These are phyloP conservation scores for Scutellaria galericulata DNA, from an alignment of 257 asterid genomes.

Conservation along the genomic window DNA sequence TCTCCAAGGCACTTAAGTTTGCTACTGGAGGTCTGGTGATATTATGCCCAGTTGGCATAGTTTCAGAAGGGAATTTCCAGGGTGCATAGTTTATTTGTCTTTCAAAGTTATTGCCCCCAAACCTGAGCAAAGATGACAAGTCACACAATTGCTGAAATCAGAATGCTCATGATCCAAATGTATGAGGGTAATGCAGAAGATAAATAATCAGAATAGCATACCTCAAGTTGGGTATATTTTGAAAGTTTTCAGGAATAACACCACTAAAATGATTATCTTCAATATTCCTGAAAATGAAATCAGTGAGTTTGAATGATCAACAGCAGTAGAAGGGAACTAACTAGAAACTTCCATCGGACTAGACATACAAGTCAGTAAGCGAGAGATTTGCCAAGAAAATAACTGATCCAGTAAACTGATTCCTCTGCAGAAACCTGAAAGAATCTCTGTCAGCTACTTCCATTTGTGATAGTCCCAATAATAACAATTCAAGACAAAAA, in stretches of 20 bases:
- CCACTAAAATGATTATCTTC: constrained; percentile 96
- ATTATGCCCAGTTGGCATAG: constrained; percentile 55
- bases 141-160: constrained; percentile 14
- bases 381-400: constrained; percentile 71
- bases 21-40: constrained; percentile 64
- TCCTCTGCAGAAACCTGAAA: constrained; percentile 79
- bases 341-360: neutral
- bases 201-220: constrained; percentile 29
- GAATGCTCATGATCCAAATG: constrained; percentile 6
- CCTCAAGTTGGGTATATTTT: constrained; percentile 74
- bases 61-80: constrained; percentile 73
- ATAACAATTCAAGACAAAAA: constrained; percentile 22
- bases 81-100: constrained; percentile 66
- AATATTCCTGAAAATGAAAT: constrained; percentile 66
- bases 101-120: constrained; percentile 77
- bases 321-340: constrained; percentile 15
- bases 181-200: neutral
- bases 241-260: constrained; percentile 80
- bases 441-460: constrained; percentile 24
- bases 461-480: constrained; percentile 17
- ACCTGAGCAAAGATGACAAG: constrained; percentile 48
- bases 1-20: constrained; percentile 65
- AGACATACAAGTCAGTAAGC: constrained; percentile 69
- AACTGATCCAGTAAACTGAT: constrained; percentile 87
- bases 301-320: constrained; percentile 36